Conservation (phyloP, 208 protist species). For the Acanthamoeba divionensis region DNA sequence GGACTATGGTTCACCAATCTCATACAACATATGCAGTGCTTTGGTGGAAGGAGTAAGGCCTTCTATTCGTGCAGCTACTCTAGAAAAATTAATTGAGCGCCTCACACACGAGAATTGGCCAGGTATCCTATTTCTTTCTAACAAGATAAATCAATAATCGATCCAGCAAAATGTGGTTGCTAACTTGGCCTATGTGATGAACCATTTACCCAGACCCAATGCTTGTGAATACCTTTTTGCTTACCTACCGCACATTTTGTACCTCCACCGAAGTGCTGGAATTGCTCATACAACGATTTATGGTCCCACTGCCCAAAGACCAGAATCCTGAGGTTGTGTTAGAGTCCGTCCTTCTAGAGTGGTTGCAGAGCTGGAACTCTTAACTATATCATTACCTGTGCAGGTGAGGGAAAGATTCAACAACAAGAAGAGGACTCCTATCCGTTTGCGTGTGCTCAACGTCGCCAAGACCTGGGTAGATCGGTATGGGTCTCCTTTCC, state of each 20-base stretch:
- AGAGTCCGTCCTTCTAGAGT: not conserved
- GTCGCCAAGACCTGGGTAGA: constrained; percentile 45
- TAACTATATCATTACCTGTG: not conserved
- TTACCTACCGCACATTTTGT: constrained; percentile 28
- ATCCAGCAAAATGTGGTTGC: not conserved
- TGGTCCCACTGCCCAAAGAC: constrained; percentile 29
- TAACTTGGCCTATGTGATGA: not conserved
- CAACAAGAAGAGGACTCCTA: not conserved
- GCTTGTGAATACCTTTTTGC: not conserved
- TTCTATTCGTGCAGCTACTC: constrained; percentile 21
- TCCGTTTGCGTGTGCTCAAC: constrained; percentile 43
- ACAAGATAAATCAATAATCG: not conserved
- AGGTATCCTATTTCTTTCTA: not conserved
- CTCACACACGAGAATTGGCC: constrained; percentile 12
- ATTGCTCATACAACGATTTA: constrained; percentile 47
- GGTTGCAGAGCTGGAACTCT: too few species aligned
- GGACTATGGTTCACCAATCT: too few species aligned
- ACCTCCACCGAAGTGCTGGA: constrained; percentile 32
- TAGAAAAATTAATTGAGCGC: constrained; percentile 47
- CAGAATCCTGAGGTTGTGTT: not conserved
- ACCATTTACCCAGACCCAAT: not conserved
- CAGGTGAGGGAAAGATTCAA: not conserved
- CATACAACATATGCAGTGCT: not conserved
- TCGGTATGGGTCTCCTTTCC: not conserved
- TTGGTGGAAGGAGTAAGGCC: constrained; percentile 8